Percentiles rank a stretch among this genome's conserved stretches.
Evolutionary conservation across 306 rosid species (phyloP).

Genomic region (Parietaria judaica): DNA sequence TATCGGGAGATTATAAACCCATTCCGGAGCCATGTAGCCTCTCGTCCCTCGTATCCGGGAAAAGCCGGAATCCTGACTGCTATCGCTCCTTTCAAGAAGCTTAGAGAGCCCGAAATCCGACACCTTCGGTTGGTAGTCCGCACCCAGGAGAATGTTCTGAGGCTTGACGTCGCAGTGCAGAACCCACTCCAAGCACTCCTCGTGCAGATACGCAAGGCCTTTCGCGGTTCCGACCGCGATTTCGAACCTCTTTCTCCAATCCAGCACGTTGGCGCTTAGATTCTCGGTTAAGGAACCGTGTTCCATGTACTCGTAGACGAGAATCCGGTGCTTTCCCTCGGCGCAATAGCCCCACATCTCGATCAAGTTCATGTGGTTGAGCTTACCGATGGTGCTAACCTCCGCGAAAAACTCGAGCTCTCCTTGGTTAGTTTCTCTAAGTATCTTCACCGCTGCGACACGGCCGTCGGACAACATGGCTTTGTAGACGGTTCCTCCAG

Average conservation of each 20-base stretch:
- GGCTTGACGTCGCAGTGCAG: slow-evolving; percentile 67
- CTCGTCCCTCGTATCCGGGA: slow-evolving; percentile 51
- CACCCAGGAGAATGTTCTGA: slow-evolving; percentile 45
- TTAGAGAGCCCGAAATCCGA: slow-evolving; percentile 56
- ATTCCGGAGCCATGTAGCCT: slow-evolving; percentile 67
- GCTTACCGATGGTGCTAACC: slow-evolving; percentile 43
- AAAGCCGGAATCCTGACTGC: slow-evolving; percentile 11
- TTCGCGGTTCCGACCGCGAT: slow-evolving; percentile 42
- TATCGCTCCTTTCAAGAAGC: slow-evolving; percentile 19
- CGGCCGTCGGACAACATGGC: slow-evolving; percentile 31
- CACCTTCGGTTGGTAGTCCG: slow-evolving; percentile 41
- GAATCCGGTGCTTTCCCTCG: slow-evolving; percentile 40
- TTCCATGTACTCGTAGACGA: slow-evolving; percentile 44
- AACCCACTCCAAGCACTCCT: slow-evolving; percentile 59
- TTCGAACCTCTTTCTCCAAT: slow-evolving; percentile 33
- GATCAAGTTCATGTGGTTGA: slow-evolving; percentile 54
- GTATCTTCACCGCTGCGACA: slow-evolving; percentile 33
- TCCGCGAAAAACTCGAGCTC: slow-evolving; percentile 42
- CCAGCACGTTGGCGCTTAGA: slow-evolving; percentile 20
- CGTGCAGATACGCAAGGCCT: slow-evolving; percentile 49
- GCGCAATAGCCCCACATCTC: slow-evolving; percentile 48
- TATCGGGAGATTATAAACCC: slow-evolving; percentile 46
- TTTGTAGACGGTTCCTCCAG: slow-evolving; percentile 34
- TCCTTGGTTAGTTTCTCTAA: slow-evolving; percentile 30
- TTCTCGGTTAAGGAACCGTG: slow-evolving; percentile 38